Evolutionary conservation across 345 rosid genomes (phyloP), one percentile per base, ranked within the genome.

Genomic region (Ailanthus altissimus): DNA sequence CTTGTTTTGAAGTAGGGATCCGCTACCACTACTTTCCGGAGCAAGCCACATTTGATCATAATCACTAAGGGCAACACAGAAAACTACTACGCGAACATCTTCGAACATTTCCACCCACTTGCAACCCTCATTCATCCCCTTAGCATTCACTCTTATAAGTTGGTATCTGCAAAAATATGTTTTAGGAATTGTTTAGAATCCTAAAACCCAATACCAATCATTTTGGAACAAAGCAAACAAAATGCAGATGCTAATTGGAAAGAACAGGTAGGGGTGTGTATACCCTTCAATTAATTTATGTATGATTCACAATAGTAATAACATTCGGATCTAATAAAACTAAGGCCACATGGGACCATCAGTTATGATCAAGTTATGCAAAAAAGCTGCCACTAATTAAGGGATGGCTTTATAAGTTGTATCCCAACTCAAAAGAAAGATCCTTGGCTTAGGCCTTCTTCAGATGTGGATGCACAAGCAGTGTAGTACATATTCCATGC

Each of bases 71-170:
- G 98, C 84, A 8, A 92, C 86, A 46, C 99, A 97, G 93, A 97
- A 94, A 63, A 94, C 82, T 2, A 94, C 90, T 7, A 82, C 93
- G 2, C 92, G 88, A 56, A 91, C 99, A 3, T 97, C 99, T 89
- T 97, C 99, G 36, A 97, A 94, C 98, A 97, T 97, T 75, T 94
- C 98, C 0, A 97, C 94, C 99, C 99, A 97, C 82, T 97, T 97
- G 88, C 98, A 97, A 36, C 98, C 98, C 73, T 94, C 97, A 42
- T 88, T 92, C 97, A 94, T 89, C 54, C 97, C 97, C 77, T 89
- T 94, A 0, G 98, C 97, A 51, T 91, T 94, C 54, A 97, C 91
- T n/a, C 98, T 83, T 56, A 97, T 94, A 21, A 97, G 91, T 76
- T 97, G 97, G 78, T 94, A 97, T 82, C 99, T 95, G 87, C 26